These are phyloP conservation scores for Pseudotsuga menziesii DNA, from an alignment of 75 land plant genomes.

Conservation along the genomic window DNA sequence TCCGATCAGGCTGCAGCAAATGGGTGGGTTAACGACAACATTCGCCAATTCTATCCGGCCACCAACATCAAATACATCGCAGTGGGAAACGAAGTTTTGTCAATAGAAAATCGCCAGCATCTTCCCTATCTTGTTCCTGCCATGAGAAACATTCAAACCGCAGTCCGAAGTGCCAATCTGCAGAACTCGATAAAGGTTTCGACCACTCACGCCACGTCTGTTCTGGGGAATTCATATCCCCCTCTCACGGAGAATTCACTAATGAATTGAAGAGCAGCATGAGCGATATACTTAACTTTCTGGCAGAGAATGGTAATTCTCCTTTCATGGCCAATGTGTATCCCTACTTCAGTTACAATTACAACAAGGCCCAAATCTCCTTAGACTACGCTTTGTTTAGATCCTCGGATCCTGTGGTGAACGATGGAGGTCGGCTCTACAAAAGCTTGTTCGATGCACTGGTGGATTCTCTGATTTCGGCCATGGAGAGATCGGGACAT, in stretches of 20 bases:
- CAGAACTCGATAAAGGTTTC: slow-evolving; percentile 19
- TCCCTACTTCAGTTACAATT: slow-evolving; percentile 35
- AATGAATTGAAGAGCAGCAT: not conserved
- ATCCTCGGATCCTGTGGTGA: slow-evolving; percentile 8
- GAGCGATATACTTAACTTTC: slow-evolving; percentile 10
- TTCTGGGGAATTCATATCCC: slow-evolving; percentile 36
- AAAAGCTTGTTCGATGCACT: slow-evolving; percentile 38
- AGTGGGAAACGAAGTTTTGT: not conserved
- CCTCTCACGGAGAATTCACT: slow-evolving; percentile 24
- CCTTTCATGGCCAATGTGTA: slow-evolving; percentile 40
- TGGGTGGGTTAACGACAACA: slow-evolving; percentile 1
- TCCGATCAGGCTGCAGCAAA: not conserved
- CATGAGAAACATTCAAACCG: slow-evolving; percentile 34
- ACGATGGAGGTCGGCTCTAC: slow-evolving; percentile 15
- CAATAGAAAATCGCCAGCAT: not conserved
- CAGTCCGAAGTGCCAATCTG: slow-evolving; percentile 3
- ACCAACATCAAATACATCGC: slow-evolving; percentile 3
- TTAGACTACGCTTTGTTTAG: slow-evolving; percentile 25
- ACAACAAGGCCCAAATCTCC: slow-evolving; percentile 6
- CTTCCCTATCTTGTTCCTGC: slow-evolving; percentile 30
- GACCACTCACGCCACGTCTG: slow-evolving; percentile 21
- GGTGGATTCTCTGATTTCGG: slow-evolving; percentile 31
- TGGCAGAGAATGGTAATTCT: slow-evolving; percentile 8
- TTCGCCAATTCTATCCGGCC: not conserved
- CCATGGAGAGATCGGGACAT: slow-evolving; percentile 26